These are phyloP conservation scores for Chaetomiaceae sp. DNA, from an alignment of 2,329 filamentous ascomycete genomes.

Conservation along the genomic window DNA sequence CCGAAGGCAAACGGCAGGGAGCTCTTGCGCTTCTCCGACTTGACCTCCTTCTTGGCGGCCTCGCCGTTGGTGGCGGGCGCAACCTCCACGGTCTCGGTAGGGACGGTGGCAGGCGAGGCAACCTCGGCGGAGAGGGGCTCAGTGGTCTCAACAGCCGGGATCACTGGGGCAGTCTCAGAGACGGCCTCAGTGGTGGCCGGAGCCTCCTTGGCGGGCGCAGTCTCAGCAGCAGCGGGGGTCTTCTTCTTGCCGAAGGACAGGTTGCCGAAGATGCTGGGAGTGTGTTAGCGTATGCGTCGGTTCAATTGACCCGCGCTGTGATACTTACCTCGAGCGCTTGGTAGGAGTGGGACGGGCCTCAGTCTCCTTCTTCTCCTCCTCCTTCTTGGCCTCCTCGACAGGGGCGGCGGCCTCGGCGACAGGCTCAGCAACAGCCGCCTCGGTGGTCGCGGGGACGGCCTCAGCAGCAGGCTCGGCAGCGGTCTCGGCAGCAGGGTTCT, in stretches of 20 bases:
- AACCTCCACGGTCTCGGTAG: constrained; percentile 42
- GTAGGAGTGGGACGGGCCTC: constrained; percentile 32
- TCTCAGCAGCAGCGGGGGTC: constrained; percentile 38
- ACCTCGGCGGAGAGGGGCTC: constrained; percentile 53
- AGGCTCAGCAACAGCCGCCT: constrained; percentile 29
- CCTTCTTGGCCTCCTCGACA: constrained; percentile 35
- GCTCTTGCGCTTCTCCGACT: constrained; percentile 75
- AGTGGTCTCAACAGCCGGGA: constrained; percentile 52
- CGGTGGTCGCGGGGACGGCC: constrained; percentile 22
- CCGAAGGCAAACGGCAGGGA: constrained; percentile 68
- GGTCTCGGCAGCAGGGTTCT: constrained; percentile 26
- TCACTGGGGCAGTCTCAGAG: constrained; percentile 51
- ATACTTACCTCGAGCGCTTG: constrained; percentile 49
- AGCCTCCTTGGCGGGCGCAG: constrained; percentile 39
- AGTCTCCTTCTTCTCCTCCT: constrained; percentile 6
- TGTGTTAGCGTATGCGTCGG: constrained; percentile 17
- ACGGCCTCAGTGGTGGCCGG: constrained; percentile 33
- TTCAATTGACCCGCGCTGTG: neutral
- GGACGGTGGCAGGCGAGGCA: constrained; percentile 38
- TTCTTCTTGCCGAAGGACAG: constrained; percentile 55
- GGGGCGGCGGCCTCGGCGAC: no score
- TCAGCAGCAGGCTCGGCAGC: constrained; percentile 37
- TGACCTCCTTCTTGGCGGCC: constrained; percentile 56
- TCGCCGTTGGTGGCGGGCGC: constrained; percentile 44
- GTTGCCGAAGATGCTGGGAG: constrained; percentile 46